Base-by-base conservation (phyloP, 306 rosid genomes). In the Prunus salicina region DNA sequence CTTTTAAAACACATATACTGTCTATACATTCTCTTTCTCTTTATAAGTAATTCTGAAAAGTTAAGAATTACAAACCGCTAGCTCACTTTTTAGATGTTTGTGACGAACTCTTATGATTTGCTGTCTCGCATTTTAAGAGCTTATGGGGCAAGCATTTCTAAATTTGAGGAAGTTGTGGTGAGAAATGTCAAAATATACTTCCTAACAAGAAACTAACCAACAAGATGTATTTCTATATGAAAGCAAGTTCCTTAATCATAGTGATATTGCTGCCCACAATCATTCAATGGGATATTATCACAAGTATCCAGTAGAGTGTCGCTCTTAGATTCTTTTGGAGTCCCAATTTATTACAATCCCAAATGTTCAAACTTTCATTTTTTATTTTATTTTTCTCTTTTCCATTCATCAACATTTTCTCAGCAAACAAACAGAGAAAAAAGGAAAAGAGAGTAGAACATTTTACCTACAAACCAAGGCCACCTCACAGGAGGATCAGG, bases 381-480 rank as follows among this genome's bases (percentile, higher is more conserved):
- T n/a, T 8, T 32, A 22, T 22, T 22, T 22, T 22, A 22, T 25
- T 45, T 47, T 57, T n/a, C 63, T 28, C 10, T 22, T 32, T 61
- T 43, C 56, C 20, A 3, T 2, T 19, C 19, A 14, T 49, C 69
- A 65, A 14, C 51, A 63, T 69, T 81, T 55, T 65, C 81, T 15
- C 25, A 43, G 51, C 60, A 69, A 70, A 25, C 70, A 82, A 71
- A 67, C 19, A 75, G 80, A 79, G 1, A 27, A 25, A 60, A 66
- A 22, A 63, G 2, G 10, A 4, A 9, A 51, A 5, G 55, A 67
- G 19, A 49, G 51, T 53, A 43, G 8, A 25, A 85, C 64, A 32
- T 18, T 47, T 68, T 78, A 90, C 99, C 97, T 1, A 92, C 83
- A 80, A 95, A 51, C 87, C 83, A 92, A 16, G 97, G 97, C 99